Evolutionary conservation across 345 rosid species (phyloP).

Genomic region (Firmiana major): DNA sequence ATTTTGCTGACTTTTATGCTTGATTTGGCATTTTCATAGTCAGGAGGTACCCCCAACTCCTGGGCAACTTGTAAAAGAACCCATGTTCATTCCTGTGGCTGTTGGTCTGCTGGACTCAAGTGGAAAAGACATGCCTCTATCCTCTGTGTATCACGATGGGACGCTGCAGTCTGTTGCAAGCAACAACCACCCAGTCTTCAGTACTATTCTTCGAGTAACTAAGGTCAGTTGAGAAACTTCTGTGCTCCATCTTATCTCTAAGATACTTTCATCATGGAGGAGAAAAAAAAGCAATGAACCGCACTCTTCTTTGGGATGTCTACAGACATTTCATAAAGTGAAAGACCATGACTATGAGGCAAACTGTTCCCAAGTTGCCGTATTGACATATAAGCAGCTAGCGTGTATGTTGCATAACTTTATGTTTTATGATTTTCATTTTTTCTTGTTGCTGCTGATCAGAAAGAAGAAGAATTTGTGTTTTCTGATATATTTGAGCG

Average conservation of each 20-base stretch:
- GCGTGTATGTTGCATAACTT: background rate
- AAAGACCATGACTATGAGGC: background rate
- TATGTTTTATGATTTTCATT: background rate
- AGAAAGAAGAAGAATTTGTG: conserved; percentile 95
- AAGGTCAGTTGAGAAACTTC: conserved; percentile 45
- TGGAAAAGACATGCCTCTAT: conserved; percentile 78
- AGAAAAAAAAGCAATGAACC: background rate
- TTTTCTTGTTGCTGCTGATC: conserved; percentile 27
- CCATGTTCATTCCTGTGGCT: conserved; percentile 85
- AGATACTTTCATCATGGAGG: background rate
- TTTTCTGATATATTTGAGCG: conserved; percentile 68
- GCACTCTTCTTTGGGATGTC: background rate
- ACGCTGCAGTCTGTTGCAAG: conserved; percentile 43
- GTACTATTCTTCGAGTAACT: conserved; percentile 76
- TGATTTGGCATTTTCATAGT: conserved; percentile 33
- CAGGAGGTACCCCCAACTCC: conserved; percentile 89
- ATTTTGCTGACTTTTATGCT: conserved; percentile 8
- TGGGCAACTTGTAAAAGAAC: conserved; percentile 84
- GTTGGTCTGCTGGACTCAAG: conserved; percentile 70
- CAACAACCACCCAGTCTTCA: conserved; percentile 40
- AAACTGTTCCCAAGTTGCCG: background rate
- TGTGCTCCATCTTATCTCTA: background rate
- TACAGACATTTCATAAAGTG: background rate
- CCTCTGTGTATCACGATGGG: conserved; percentile 69
- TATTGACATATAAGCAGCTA: background rate